A percentile compares a stretch with the other conserved stretches of the same genome.
phyloP scores from a whole-genome alignment of 768 basidiomycete species.

The Fomitopsis pulvina region DNA sequence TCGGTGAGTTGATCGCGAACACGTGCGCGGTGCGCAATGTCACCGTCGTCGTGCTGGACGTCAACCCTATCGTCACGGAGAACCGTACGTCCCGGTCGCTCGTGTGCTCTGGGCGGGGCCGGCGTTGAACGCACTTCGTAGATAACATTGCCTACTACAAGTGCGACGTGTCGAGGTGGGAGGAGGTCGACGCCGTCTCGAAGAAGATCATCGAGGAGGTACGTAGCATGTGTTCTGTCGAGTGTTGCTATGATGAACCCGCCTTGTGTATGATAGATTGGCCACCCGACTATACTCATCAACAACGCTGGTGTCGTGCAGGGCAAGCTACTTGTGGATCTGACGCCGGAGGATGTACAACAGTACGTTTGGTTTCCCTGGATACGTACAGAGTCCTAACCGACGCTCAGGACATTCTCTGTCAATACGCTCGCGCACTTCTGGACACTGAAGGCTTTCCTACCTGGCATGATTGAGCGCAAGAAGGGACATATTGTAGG shows the following conservation, averaged over 20 bases:
- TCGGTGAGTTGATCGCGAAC: conserved; percentile 84
- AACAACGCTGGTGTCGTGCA: conserved; percentile 96
- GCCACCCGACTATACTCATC: conserved; percentile 81
- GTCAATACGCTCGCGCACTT: conserved; percentile 88
- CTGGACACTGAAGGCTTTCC: conserved; percentile 89
- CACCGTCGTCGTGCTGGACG: conserved; percentile 79
- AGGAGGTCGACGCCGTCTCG: conserved; percentile 73
- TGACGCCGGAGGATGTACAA: conserved; percentile 67
- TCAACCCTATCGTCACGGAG: conserved; percentile 70
- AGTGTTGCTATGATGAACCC: background rate
- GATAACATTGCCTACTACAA: conserved; percentile 82
- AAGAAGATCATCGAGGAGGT: conserved; percentile 77
- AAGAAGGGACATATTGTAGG: conserved; percentile 79
- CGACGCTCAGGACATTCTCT: conserved; percentile 64
- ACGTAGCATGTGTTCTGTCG: conserved; percentile 7
- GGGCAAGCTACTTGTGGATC: conserved; percentile 80
- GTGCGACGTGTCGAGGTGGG: conserved; percentile 88
- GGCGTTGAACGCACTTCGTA: conserved; percentile 19
- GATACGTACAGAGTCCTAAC: too few relatives aligned
- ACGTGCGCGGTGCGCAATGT: conserved; percentile 81
- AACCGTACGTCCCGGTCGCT: conserved; percentile 45
- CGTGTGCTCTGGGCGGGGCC: background rate
- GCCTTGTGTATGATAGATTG: conserved; percentile 63
- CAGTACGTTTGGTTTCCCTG: conserved; percentile 43
- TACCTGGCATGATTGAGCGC: conserved; percentile 76